These are phyloP conservation scores for Aaosphaeria pasadenensis DNA, from an alignment of 2,329 filamentous ascomycete genomes.

Conservation along the genomic window DNA sequence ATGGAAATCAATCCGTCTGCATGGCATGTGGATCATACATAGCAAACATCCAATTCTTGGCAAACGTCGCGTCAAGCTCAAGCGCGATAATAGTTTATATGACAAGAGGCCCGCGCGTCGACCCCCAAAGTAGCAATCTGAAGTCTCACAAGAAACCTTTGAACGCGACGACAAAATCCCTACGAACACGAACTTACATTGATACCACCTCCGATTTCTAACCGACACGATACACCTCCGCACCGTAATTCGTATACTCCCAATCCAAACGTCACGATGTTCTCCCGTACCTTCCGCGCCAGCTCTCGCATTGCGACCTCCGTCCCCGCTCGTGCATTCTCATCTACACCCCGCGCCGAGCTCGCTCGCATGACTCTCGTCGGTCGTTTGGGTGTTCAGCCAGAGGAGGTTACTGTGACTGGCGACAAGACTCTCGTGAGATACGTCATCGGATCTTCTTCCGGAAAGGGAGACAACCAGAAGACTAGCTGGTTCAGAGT, in stretches of 20 bases:
- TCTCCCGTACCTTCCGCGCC: conserved; percentile 45
- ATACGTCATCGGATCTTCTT: conserved; percentile 71
- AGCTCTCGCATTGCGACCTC: conserved; percentile 48
- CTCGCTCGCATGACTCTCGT: conserved; percentile 82
- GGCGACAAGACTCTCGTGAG: conserved; percentile 75
- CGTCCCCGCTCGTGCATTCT: conserved; percentile 66
- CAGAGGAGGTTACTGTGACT: conserved; percentile 70
- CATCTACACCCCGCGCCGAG: conserved; percentile 59
- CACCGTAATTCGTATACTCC: neutral
- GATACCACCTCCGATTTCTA: too few relatives aligned
- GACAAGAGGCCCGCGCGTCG: too few relatives aligned
- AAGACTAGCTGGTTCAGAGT: conserved; percentile 85
- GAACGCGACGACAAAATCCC: too few relatives aligned
- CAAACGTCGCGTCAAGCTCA: too few relatives aligned
- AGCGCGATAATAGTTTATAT: too few relatives aligned
- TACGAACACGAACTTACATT: too few relatives aligned
- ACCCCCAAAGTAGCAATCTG: too few relatives aligned
- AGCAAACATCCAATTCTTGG: too few relatives aligned
- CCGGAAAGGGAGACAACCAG: conserved; percentile 66
- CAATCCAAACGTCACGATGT: conserved; percentile 16
- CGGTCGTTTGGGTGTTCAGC: conserved; percentile 76
- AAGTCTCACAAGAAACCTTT: too few relatives aligned
- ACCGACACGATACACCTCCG: too few relatives aligned
- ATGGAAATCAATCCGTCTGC: too few relatives aligned
- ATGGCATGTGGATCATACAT: too few relatives aligned